Base-by-base conservation (phyloP, 768 basidiomycete species). In the Auriculariales sp. region DNA sequence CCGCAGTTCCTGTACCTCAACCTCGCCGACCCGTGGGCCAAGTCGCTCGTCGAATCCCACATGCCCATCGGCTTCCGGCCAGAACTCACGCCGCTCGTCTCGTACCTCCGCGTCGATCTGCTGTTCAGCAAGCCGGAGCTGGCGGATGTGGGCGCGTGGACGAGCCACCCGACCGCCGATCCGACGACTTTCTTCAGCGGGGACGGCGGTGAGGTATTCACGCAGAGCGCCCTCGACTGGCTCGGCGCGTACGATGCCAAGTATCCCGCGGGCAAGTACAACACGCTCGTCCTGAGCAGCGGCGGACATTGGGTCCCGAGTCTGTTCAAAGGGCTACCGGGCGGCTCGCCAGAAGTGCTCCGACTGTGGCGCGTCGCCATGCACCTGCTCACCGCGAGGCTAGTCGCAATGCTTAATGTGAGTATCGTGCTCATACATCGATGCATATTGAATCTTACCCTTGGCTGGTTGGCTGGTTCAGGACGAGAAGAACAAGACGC, bases 261-360 rank as follows among this genome's bases (percentile, higher is more conserved):
- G 9, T 62, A 69, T 0, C 78, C 78, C 10, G 39, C 39, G n/a
- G 70, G 59, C 3, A 73, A 76, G 53, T 83, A 80, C 59, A 70
- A 70, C 35, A 81, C 79, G 7, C 65, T 83, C 60, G 57, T 83
- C 50, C 71, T 75, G 24, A 78, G 71, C 61, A 83, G 81, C 0
- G 81, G 64, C 3, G 81, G 79, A 0, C 81, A 83, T 58, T 83
- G 81, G 81, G 81, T 79, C 2, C 74, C 75, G 3, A 72, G 69
- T 0, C 56, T 78, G 19, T 71, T 83, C 57, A 58, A 61, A 4
- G 72, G 68, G 3, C 22, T 25, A 25, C 17, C 9, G 12, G 64
- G 67, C 17, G 80, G 78, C 2, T 75, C 80, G 50, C 66, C 70
- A 14, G 67, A 68, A 3, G 69, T 83, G 17, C 57, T 80, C 28